These are phyloP conservation scores for Kockovaella imperatae DNA, from an alignment of 768 basidiomycete species.

Conservation along the genomic window DNA sequence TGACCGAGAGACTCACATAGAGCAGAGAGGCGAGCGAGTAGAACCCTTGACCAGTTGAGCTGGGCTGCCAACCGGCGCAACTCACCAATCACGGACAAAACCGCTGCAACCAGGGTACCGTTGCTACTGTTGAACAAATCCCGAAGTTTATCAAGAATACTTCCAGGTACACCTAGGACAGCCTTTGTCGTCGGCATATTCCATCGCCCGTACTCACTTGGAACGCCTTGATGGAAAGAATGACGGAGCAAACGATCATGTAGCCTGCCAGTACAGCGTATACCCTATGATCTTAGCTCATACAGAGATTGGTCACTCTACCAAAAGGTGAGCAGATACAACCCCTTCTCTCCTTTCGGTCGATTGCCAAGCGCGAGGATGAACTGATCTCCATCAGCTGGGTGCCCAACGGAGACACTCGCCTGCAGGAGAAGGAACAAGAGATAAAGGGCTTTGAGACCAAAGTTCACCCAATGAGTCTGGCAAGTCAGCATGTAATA, in stretches of 20 bases:
- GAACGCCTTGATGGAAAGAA: constrained; percentile 74
- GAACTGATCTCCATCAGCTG: constrained; percentile 46
- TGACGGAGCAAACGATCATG: constrained; percentile 77
- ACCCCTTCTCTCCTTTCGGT: constrained; percentile 75
- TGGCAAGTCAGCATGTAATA: constrained; percentile 45
- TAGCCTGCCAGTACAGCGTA: constrained; percentile 78
- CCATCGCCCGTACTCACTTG: constrained; percentile 48
- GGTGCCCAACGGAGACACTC: constrained; percentile 16
- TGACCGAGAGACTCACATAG: constrained; percentile 62
- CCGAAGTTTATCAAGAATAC: constrained; percentile 50
- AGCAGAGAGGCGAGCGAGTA: constrained; percentile 77
- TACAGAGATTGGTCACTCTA: constrained; percentile 3
- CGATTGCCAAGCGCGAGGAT: constrained; percentile 69
- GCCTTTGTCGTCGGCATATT: constrained; percentile 3
- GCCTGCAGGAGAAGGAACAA: constrained; percentile 73
- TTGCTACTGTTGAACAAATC: constrained; percentile 68
- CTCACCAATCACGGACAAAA: constrained; percentile 76
- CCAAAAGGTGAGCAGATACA: constrained; percentile 30
- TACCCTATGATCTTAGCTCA: constrained; percentile 52
- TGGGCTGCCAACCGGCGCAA: neutral
- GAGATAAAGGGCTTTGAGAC: constrained; percentile 78
- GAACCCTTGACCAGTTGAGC: constrained; percentile 50
- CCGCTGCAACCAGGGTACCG: constrained; percentile 74
- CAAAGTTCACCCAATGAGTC: constrained; percentile 84
- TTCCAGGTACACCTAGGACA: constrained; percentile 46